Percentiles rank a stretch among this genome's conserved stretches.
Conservation (phyloP, 441 rosid genomes). For the Omphalea diandra region DNA sequence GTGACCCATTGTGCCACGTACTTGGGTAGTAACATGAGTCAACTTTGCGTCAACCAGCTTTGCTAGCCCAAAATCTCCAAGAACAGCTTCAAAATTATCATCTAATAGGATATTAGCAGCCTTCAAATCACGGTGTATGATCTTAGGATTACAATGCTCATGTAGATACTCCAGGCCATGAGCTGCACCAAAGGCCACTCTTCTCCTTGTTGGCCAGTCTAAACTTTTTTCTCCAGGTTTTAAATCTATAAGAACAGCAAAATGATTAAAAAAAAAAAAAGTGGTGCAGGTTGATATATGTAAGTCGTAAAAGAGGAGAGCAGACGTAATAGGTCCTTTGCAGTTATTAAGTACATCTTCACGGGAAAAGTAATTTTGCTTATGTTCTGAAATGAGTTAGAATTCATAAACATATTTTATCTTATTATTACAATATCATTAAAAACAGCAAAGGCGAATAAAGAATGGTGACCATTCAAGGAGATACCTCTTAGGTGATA, state of each 20-base stretch:
- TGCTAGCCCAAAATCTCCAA: constrained; percentile 57
- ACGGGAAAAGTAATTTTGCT: no score
- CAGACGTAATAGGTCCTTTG: background rate
- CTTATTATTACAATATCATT: background rate
- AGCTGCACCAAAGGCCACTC: constrained; percentile 49
- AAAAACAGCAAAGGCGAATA: background rate
- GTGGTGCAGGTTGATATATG: background rate
- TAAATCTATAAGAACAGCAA: constrained; percentile 31
- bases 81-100: constrained; percentile 51
- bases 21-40: constrained; percentile 57
- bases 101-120: constrained; percentile 60
- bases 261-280: background rate
- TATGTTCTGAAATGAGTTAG: background rate
- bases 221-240: constrained; percentile 50
- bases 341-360: background rate
- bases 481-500: constrained; percentile 50
- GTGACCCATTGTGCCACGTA: constrained; percentile 64
- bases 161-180: constrained; percentile 57
- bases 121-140: constrained; percentile 57
- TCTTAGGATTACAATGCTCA: constrained; percentile 53
- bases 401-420: background rate
- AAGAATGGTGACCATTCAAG: background rate
- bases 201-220: constrained; percentile 53
- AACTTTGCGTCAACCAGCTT: constrained; percentile 40
- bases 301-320: background rate